These are phyloP conservation scores for Plantago lanceolata DNA, from an alignment of 305 asterid genomes.

Conservation along the genomic window DNA sequence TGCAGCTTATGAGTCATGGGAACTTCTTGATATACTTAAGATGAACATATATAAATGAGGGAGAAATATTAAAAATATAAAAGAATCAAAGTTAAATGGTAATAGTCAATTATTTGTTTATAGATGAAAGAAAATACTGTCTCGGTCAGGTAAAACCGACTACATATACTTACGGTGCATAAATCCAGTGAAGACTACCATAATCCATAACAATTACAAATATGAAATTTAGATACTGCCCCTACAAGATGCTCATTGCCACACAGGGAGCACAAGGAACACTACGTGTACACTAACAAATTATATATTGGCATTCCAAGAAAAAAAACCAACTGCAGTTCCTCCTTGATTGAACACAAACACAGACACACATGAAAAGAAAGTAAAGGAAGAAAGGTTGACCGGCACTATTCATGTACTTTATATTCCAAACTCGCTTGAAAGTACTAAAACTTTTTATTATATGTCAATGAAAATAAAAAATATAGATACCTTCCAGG, in stretches of 20 bases:
- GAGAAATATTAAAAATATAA: neutral
- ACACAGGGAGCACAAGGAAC: neutral
- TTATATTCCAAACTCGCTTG: too few species aligned
- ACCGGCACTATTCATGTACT: too few species aligned
- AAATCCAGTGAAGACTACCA: too few species aligned
- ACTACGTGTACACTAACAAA: too few species aligned
- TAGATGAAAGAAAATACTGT: too few species aligned
- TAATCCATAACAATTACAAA: neutral
- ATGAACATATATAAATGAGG: neutral
- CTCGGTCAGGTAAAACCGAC: too few species aligned
- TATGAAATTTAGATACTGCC: conserved; percentile 14
- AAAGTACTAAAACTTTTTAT: conserved; percentile 5
- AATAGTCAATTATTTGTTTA: too few species aligned
- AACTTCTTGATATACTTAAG: conserved; percentile 2
- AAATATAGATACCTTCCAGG: conserved; percentile 69
- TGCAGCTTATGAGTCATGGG: conserved; percentile 3
- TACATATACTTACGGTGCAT: too few species aligned
- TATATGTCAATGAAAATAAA: conserved; percentile 12
- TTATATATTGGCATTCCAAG: too few species aligned
- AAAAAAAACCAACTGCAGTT: too few species aligned
- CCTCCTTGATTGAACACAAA: neutral
- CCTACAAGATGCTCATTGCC: conserved; percentile 7
- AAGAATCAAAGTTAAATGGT: neutral
- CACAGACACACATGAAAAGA: too few species aligned
- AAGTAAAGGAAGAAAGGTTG: too few species aligned